Conservation (phyloP, 169 alveolate species). For the Cryptosporidium ryanae region DNA sequence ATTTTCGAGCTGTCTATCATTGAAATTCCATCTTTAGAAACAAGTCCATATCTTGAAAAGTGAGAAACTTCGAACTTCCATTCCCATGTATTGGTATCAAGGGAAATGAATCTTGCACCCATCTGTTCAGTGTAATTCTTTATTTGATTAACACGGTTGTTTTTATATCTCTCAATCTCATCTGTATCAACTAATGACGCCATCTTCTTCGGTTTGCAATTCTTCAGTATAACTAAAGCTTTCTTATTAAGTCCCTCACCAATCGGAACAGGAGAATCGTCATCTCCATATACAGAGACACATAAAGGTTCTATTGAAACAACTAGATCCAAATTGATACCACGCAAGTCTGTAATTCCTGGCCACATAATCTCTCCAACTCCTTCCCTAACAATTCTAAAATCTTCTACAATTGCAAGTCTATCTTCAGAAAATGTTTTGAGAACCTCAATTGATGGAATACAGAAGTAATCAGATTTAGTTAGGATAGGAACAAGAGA, state of each 20-base stretch:
- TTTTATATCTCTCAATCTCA: constrained; percentile 29
- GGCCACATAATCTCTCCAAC: constrained; percentile 86
- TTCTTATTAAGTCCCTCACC: constrained; percentile 83
- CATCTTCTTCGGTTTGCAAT: constrained; percentile 78
- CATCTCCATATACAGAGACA: constrained; percentile 73
- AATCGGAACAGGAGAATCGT: constrained; percentile 75
- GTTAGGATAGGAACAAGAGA: constrained; percentile 80
- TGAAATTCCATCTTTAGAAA: neutral
- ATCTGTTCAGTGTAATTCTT: constrained; percentile 67
- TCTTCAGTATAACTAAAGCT: constrained; percentile 79
- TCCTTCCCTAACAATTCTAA: constrained; percentile 79
- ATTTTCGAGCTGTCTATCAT: neutral
- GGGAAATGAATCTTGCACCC: constrained; percentile 72
- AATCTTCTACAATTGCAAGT: constrained; percentile 81
- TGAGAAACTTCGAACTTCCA: constrained; percentile 69
- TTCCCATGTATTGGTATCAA: constrained; percentile 70
- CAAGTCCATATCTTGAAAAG: constrained; percentile 53
- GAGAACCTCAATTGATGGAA: constrained; percentile 82
- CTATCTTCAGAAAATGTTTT: constrained; percentile 83
- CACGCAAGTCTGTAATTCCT: constrained; percentile 84
- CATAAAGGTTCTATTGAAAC: constrained; percentile 77
- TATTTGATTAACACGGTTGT: constrained; percentile 36
- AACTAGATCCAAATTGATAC: constrained; percentile 82
- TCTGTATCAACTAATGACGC: constrained; percentile 2
- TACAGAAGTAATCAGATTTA: constrained; percentile 78